Percentiles rank a stretch among this genome's conserved stretches.
phyloP scores from a whole-genome alignment of 768 basidiomycete species.

The Russula compacta region DNA sequence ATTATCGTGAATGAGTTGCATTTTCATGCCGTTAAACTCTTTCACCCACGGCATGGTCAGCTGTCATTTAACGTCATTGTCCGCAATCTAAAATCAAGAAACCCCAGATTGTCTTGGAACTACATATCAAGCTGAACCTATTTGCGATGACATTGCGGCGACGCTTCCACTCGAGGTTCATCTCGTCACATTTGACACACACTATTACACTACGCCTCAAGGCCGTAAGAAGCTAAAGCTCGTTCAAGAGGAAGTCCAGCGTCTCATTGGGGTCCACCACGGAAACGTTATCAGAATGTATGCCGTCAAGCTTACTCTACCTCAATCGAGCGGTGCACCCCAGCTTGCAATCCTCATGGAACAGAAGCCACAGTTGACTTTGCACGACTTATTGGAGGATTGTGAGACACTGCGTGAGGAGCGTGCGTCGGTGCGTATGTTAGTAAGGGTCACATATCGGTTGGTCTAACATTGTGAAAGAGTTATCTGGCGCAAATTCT shows the following conservation, averaged over 20 bases:
- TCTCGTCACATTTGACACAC: slow-evolving; percentile 53
- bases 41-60: slow-evolving; percentile 60
- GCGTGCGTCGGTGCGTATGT: slow-evolving; percentile 47
- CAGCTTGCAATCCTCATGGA: slow-evolving; percentile 64
- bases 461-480: slow-evolving; percentile 28
- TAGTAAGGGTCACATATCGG: slow-evolving; percentile 2
- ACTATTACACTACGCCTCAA: slow-evolving; percentile 60
- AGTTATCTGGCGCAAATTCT: slow-evolving; percentile 72
- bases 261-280: slow-evolving; percentile 50
- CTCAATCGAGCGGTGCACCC: slow-evolving; percentile 40
- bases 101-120: slow-evolving; percentile 53
- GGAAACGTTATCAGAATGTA: slow-evolving; percentile 57
- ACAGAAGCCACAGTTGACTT: slow-evolving; percentile 52
- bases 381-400: slow-evolving; percentile 70
- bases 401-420: slow-evolving; percentile 66
- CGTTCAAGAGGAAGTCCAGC: slow-evolving; percentile 56
- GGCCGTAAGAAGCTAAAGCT: slow-evolving; percentile 66
- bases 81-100: not conserved
- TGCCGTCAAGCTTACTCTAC: slow-evolving; percentile 54
- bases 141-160: slow-evolving; percentile 55
- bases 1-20: slow-evolving; percentile 49
- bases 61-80: not conserved
- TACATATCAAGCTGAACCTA: slow-evolving; percentile 64
- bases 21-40: slow-evolving; percentile 61
- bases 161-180: slow-evolving; percentile 60